A percentile compares a stretch with the other conserved stretches of the same genome.
Conservation (phyloP, 2,329 filamentous ascomycete species). For the Metarhizium robertsii region DNA sequence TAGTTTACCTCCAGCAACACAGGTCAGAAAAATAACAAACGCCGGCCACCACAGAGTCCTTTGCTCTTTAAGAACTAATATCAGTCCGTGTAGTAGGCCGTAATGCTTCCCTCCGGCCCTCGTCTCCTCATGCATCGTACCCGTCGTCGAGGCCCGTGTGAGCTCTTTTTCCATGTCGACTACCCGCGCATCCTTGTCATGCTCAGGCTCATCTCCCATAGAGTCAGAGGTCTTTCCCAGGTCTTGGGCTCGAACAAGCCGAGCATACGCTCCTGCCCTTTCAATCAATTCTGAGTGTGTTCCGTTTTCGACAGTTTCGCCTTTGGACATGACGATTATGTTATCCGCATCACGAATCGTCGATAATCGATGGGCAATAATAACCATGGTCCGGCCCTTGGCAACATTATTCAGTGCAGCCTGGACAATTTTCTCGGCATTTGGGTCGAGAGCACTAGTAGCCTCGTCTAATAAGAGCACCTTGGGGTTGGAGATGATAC, state of each 20-base stretch:
- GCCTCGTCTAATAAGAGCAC: slow-evolving; percentile 62
- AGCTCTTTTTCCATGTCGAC: slow-evolving; percentile 16
- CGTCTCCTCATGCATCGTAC: slow-evolving; percentile 4
- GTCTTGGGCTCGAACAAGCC: slow-evolving; percentile 36
- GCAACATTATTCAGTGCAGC: slow-evolving; percentile 44
- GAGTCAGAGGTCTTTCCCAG: slow-evolving; percentile 16
- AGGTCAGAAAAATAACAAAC: slow-evolving; percentile 13
- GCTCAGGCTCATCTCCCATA: slow-evolving; percentile 5
- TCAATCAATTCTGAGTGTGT: slow-evolving; percentile 49
- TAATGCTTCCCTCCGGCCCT: slow-evolving; percentile 10
- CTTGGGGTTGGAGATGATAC: slow-evolving; percentile 52
- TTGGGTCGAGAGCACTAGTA: slow-evolving; percentile 46
- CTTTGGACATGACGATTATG: slow-evolving; percentile 56
- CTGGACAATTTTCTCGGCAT: slow-evolving; percentile 42
- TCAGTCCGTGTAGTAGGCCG: slow-evolving; percentile 20
- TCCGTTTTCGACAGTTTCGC: slow-evolving; percentile 50
- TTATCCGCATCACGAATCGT: slow-evolving; percentile 54
- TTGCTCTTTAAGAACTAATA: slow-evolving; percentile 22
- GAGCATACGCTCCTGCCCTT: slow-evolving; percentile 37
- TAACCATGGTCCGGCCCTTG: slow-evolving; percentile 52
- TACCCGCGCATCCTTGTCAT: slow-evolving; percentile 12
- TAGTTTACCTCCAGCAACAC: slow-evolving; percentile 18
- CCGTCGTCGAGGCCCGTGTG: slow-evolving; percentile 15
- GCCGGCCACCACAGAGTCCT: slow-evolving; percentile 15
- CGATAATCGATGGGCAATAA: slow-evolving; percentile 54